A percentile compares a stretch with the other conserved stretches of the same genome.
Evolutionary conservation across 164 flowering plant species (phyloP).

Genomic region (Taxillus chinensis): DNA sequence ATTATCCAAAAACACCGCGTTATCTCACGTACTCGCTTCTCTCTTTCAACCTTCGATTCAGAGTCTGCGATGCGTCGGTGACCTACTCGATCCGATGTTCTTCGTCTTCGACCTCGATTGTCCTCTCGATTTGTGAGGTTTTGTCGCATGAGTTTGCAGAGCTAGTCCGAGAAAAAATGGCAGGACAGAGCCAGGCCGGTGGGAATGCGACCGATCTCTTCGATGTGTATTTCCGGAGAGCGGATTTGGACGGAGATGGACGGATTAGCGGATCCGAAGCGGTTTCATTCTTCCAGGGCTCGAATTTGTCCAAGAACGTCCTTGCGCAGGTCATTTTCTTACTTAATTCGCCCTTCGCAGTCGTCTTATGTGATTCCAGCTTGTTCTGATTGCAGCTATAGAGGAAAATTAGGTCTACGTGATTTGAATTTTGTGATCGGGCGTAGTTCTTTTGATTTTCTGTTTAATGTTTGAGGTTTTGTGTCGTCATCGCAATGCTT

Average conservation of each 20-base stretch:
- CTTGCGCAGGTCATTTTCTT: conserved; percentile 52
- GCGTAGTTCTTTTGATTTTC: too few species aligned
- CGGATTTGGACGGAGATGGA: conserved; percentile 78
- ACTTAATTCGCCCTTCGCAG: not conserved
- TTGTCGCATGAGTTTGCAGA: too few species aligned
- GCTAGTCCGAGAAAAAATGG: conserved; percentile 17
- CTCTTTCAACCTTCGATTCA: too few species aligned
- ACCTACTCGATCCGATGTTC: not conserved
- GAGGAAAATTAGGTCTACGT: not conserved
- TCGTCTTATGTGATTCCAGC: not conserved
- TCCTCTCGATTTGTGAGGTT: too few species aligned
- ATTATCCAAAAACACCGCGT: too few species aligned
- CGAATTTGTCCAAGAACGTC: conserved; percentile 48
- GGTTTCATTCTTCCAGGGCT: conserved; percentile 50
- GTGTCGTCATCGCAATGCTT: too few species aligned
- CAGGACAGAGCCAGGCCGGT: conserved; percentile 27
- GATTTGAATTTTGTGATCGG: too few species aligned
- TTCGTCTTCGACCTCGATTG: not conserved
- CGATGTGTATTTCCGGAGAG: conserved; percentile 73
- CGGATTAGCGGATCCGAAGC: conserved; percentile 63
- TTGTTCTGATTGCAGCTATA: not conserved
- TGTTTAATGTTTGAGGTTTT: too few species aligned
- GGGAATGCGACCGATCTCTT: conserved; percentile 50
- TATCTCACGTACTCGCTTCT: too few species aligned
- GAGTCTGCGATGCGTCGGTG: too few species aligned